A percentile compares a stretch with the other conserved stretches of the same genome.
These are phyloP conservation scores for Solanum verrucosum DNA, from an alignment of 257 asterid genomes.

Conservation along the genomic window DNA sequence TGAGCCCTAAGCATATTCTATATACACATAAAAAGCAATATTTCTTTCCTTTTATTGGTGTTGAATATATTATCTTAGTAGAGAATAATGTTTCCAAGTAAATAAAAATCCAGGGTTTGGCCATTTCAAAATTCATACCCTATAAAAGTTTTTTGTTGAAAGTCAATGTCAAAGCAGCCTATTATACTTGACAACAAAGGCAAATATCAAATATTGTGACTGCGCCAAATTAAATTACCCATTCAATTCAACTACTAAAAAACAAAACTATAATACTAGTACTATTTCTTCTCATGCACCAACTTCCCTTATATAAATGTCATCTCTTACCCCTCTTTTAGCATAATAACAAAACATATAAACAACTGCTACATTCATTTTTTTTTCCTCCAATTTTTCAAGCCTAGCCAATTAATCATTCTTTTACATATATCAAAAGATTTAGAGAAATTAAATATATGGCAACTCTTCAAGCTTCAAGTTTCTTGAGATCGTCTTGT, in stretches of 20 bases:
- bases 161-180: conserved; percentile 2
- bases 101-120: background rate
- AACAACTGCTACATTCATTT: background rate
- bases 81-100: background rate
- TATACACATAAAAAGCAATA: background rate
- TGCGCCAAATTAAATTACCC: background rate
- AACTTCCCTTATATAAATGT: background rate
- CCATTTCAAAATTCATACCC: background rate
- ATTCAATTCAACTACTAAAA: background rate
- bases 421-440: background rate
- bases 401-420: background rate
- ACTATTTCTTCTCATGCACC: background rate
- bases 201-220: background rate
- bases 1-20: too few relatives aligned
- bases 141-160: background rate
- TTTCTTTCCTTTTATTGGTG: background rate
- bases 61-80: background rate
- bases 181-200: background rate
- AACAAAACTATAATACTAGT: background rate
- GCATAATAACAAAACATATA: background rate
- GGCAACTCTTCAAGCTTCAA: background rate
- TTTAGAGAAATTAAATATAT: background rate
- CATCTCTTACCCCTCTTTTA: background rate
- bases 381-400: background rate
- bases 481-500: background rate